These are phyloP conservation scores for Benincasa hispida DNA, from an alignment of 306 rosid species.

Conservation along the genomic window DNA sequence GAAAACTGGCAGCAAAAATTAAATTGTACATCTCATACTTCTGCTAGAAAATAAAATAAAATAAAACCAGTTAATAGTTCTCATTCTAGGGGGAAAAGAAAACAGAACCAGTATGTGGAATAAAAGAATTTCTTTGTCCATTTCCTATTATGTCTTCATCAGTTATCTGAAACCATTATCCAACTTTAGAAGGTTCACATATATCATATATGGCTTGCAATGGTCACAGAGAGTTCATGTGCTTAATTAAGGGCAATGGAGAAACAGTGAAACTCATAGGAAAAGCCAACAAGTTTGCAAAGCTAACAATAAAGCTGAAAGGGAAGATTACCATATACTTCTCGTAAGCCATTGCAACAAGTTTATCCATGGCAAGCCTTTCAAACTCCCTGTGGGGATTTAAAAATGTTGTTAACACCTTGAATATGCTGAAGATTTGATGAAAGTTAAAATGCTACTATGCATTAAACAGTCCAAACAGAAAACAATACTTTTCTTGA, in stretches of 20 bases:
- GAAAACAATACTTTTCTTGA: slow-evolving; percentile 53
- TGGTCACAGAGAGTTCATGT: neutral
- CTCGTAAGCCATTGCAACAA: slow-evolving; percentile 61
- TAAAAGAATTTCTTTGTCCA: neutral
- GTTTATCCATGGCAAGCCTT: slow-evolving; percentile 66
- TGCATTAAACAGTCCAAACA: slow-evolving; percentile 16
- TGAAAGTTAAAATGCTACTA: slow-evolving; percentile 7
- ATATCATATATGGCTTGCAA: neutral
- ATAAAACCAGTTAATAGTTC: neutral
- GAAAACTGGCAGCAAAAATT: neutral
- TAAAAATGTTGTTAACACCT: slow-evolving; percentile 11
- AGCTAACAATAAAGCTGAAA: slow-evolving; percentile 5
- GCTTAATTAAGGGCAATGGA: neutral
- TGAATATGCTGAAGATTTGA: slow-evolving; percentile 13
- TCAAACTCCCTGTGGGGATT: slow-evolving; percentile 70
- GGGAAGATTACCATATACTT: slow-evolving; percentile 68
- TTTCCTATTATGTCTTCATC: neutral
- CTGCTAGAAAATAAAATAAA: neutral
- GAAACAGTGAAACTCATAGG: neutral
- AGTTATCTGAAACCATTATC: neutral
- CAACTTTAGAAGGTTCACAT: neutral
- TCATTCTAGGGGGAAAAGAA: neutral
- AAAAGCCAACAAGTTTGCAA: neutral
- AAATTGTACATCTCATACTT: neutral
- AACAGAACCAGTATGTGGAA: neutral